A percentile compares a stretch with the other conserved stretches of the same genome.
These are phyloP conservation scores for Xylaria scruposa DNA, from an alignment of 495 filamentous ascomycete species.

Conservation along the genomic window DNA sequence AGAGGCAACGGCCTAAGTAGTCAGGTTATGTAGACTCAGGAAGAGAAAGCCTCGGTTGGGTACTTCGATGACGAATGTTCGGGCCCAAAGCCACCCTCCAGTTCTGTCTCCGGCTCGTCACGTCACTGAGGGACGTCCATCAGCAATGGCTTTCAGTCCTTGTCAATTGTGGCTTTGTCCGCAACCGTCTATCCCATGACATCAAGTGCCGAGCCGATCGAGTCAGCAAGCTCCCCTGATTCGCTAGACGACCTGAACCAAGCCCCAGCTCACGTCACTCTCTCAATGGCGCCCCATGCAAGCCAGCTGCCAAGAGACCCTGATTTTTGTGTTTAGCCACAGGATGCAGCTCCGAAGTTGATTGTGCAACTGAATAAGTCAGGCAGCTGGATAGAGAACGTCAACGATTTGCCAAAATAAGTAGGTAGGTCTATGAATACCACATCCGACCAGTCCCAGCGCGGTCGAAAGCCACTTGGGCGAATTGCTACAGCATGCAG, in stretches of 20 bases:
- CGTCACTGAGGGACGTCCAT: background rate
- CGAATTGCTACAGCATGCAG: too few species aligned
- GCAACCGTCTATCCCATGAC: slow-evolving; percentile 22
- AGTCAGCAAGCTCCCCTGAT: slow-evolving; percentile 21
- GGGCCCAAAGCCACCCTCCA: slow-evolving; percentile 18
- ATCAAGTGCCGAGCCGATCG: slow-evolving; percentile 26
- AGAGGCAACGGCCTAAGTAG: background rate
- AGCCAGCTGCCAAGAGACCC: slow-evolving; percentile 7
- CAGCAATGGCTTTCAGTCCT: background rate
- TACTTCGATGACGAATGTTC: slow-evolving; percentile 24
- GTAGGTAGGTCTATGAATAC: background rate
- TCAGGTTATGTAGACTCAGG: too few species aligned
- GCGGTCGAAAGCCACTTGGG: too few species aligned
- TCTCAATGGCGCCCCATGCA: background rate
- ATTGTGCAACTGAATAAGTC: background rate
- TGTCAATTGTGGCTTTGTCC: background rate
- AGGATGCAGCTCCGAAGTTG: background rate
- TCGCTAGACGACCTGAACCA: slow-evolving; percentile 5
- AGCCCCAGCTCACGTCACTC: slow-evolving; percentile 26
- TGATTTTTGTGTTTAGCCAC: slow-evolving; percentile 1
- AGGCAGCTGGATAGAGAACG: background rate
- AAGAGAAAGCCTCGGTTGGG: background rate
- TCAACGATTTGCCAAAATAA: background rate
- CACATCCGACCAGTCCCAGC: background rate
- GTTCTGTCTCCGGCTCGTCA: background rate